Evolutionary conservation across 2,329 filamentous ascomycete genomes (phyloP), one percentile per base, ranked within the genome.

Genomic region (Ophiostoma ulmi): DNA sequence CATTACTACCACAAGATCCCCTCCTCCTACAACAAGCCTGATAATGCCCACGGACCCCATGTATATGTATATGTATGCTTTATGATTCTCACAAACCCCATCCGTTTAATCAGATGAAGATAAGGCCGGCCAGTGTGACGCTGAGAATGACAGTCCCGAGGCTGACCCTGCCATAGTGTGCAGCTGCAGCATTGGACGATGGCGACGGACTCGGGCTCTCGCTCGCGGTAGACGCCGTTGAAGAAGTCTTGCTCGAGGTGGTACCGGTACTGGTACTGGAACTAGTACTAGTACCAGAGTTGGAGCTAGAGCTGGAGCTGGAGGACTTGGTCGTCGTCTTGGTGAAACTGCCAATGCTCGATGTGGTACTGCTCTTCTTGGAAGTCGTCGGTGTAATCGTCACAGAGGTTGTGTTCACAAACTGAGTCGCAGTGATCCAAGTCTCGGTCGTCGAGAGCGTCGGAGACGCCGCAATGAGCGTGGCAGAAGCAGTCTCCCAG

Each of bases 361-460:
- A 31, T 11, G 55, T 55, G 31, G 58, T 63, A 26, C 26, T 63
- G 26, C 26, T 63, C 26, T 35, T 70, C 31, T 63, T 69, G 26
- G 22, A 55, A 2, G 67, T 69, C 26, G 61, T 67, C 13, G 48
- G 31, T 10, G 66, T 69, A 8, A 20, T 39, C 5, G 70, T 63
- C 20, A 41, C 58, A 6, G 70, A 48, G 10, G 67, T 67, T 10
- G 67, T 17, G 44, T 70, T 70, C 31, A 65, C 44, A 36, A 70
- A 70, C 3, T 38, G 41, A 11, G 17, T 44, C 22, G 58, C 22
- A 14, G 68, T 26, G 52, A 58, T 13, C 4, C 26, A 26, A 11
- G 52, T 26, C n/a, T 8, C 26, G 11, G 58, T 63, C 26, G 58
- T 35, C 58, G 58, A 26, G 13, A 22, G 7, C n/a, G 52, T 22